Evolutionary conservation across 768 basidiomycete genomes (phyloP), one percentile per base, ranked within the genome.

Genomic region (Amanita rimosa): DNA sequence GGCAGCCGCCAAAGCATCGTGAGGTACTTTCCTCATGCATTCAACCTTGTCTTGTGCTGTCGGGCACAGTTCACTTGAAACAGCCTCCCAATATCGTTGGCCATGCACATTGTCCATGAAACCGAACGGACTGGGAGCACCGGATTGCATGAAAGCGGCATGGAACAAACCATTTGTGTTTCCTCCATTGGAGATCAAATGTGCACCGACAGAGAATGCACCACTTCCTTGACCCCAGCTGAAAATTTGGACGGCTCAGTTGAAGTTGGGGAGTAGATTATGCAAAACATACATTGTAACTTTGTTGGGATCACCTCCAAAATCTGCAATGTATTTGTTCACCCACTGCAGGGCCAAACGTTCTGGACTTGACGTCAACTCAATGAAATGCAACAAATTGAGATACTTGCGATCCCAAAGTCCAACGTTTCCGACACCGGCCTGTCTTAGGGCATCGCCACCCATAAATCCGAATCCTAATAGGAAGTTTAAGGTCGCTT

Each of bases 281-380:
- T 14, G 61, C 37, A 19, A 10, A 16, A 13, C 2, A 34, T n/a
- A 71, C 68, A 72, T 64, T 3, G 67, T 70, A 3, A 74, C 74
- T 48, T 66, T 72, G 0, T 44, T 37, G 1, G 70, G 66, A 54
- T 81, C 74, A 8, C 79, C 79, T 3, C 78, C 78, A 46, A 79
- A 81, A 0, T 65, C 57, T 33, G 55, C 53, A 48, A 79, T 75
- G 55, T 80, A 64, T 44, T 72, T 61, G 48, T 78, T 72, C 1
- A 79, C 67, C 79, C 78, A 81, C 51, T 68, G 56, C 10, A 81
- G 55, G 2, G 73, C 76, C 17, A 70, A 62, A 21, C 68, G 62
- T 53, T 71, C 69, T 78, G 60, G n/a, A 37, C 13, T 2, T 43
- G 17, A 39, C 1, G 17, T 21, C 38, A 39, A 3, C 27, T 5